Conservation (phyloP, 306 rosid genomes). For the Cicer yamashitae region DNA sequence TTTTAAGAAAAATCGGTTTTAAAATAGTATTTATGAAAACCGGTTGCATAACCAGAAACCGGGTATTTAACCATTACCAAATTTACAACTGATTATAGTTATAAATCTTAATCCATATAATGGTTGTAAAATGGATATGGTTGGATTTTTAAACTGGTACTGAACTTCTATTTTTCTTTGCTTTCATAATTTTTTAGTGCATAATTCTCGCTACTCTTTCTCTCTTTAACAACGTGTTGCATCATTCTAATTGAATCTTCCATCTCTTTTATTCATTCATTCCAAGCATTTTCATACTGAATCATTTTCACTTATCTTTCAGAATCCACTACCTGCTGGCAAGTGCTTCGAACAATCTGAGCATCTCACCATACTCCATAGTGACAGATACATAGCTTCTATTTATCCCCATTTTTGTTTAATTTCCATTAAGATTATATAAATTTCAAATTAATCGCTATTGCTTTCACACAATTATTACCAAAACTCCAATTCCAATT, state of each 20-base stretch:
- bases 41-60: too few relatives aligned
- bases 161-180: too few relatives aligned
- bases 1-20: too few relatives aligned
- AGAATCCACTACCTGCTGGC: constrained; percentile 27
- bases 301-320: constrained; percentile 8
- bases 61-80: too few relatives aligned
- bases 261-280: neutral
- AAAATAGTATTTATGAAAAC: too few relatives aligned
- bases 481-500: constrained; percentile 5
- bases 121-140: too few relatives aligned
- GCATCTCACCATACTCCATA: constrained; percentile 6
- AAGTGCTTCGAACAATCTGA: constrained; percentile 18
- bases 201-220: neutral
- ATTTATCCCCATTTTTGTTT: neutral
- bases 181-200: too few relatives aligned
- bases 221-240: neutral
- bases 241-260: neutral
- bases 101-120: too few relatives aligned
- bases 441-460: too few relatives aligned
- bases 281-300: constrained; percentile 7
- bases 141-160: too few relatives aligned
- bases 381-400: constrained; percentile 12
- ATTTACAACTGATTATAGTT: too few relatives aligned
- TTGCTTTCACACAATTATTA: constrained; percentile 25
- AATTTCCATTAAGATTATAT: too few relatives aligned